Evolutionary conservation across 495 filamentous ascomycete genomes (phyloP), one percentile per base, ranked within the genome.

Genomic region (Penicillium ucsense): DNA sequence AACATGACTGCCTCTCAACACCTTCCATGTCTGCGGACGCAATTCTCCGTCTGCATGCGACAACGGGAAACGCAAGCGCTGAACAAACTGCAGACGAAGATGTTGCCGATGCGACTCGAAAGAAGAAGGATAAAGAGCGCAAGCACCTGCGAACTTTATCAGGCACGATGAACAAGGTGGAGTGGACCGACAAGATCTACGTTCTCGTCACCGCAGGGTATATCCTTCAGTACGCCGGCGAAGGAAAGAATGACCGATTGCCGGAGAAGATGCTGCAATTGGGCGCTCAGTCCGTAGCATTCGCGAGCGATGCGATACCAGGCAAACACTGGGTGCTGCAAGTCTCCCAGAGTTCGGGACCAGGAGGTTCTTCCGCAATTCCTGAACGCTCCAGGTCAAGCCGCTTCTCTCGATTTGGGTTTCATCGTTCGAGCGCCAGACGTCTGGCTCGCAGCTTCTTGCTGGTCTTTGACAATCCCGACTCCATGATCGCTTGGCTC

Each of bases 241-340:
- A 86, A 11, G 94, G 92, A 3, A 70, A 80, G 35, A 82, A 82
- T 58, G 84, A 95, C 59, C 75, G 92, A 40, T 57, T 88, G 0
- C 92, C 92, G 0, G 92, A 98, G 66, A 90, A 86, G 66, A 77
- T 92, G 55, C 68, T 97, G 54, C 83, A 85, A 34, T 70, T 98
- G 29, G 85, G 85, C 2, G 84, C 84, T 48, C 79, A 88, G 11
- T 95, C 92, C 5, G 89, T 89, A 8, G 92, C 92, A 12, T 98
- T 94, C 70, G 92, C 86, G 0, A 95, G 83, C 54, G 92, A 98
- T 65, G 79, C 85, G 3, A 92, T 98, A 51, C 89, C 90, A 0
- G 92, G 92, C 28, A 84, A 83, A 50, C 92, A 91, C 53, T 95
- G 84, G 80, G 92, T 98, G 3, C 58, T 98, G 43, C 92, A 96